A percentile compares a stretch with the other conserved stretches of the same genome.
These are phyloP conservation scores for Monilinia aucupariae DNA, from an alignment of 2,329 filamentous ascomycete genomes.

Conservation along the genomic window DNA sequence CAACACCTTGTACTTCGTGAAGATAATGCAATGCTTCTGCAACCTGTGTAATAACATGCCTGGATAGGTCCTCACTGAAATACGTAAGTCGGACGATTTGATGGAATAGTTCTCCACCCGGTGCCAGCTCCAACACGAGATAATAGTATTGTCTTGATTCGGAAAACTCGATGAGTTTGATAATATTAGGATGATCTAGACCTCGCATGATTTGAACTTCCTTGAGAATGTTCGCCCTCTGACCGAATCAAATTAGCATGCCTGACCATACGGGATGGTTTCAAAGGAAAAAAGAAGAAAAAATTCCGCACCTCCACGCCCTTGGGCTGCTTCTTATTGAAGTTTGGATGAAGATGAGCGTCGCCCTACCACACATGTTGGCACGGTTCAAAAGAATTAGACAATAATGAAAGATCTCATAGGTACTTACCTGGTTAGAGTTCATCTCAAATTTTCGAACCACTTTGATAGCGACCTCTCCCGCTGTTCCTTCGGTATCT, in stretches of 20 bases:
- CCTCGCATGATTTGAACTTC: conserved; percentile 99
- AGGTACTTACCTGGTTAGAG: conserved; percentile 82
- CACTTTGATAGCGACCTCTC: conserved; percentile 94
- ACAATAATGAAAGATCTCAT: conserved; percentile 31
- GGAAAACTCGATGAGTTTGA: conserved; percentile 87
- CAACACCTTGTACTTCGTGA: conserved; percentile 90
- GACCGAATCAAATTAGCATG: conserved; percentile 23
- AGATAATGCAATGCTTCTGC: conserved; percentile 91
- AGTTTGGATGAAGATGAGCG: conserved; percentile 90
- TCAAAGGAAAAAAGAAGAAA: conserved; percentile 31
- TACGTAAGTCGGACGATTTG: conserved; percentile 97
- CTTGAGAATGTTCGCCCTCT: conserved; percentile 97
- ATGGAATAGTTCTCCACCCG: conserved; percentile 94
- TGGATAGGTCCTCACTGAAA: conserved; percentile 91
- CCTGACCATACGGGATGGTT: background rate
- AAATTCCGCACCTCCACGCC: conserved; percentile 83
- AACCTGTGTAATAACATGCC: conserved; percentile 92
- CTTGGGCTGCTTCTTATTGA: conserved; percentile 91
- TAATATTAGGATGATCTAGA: conserved; percentile 91
- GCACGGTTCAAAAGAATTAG: conserved; percentile 40
- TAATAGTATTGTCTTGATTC: conserved; percentile 96
- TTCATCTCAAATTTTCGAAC: conserved; percentile 99
- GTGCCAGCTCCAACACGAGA: conserved; percentile 90
- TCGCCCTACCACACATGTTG: conserved; percentile 68
- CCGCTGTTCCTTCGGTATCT: conserved; percentile 64